Percentiles rank a stretch among this genome's conserved stretches.
These are phyloP conservation scores for Hanseniaspora meyeri DNA, from an alignment of 805 yeast genomes.

Conservation along the genomic window DNA sequence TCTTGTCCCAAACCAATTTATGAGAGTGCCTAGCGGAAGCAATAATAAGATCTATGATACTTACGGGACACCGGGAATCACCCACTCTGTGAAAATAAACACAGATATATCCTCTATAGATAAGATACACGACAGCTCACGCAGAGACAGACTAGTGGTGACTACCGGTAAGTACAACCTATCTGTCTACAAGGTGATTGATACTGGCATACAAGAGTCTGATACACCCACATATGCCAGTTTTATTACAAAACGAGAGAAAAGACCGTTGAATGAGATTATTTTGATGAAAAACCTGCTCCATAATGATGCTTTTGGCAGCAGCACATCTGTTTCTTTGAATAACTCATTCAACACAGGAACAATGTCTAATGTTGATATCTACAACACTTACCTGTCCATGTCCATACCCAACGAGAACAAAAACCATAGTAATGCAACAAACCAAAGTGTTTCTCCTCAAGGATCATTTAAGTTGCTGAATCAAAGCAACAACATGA, in stretches of 20 bases:
- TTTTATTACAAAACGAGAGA: not conserved
- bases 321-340: not conserved
- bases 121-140: slow-evolving; percentile 6
- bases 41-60: not conserved
- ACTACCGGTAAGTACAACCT: slow-evolving; percentile 5
- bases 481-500: slow-evolving; percentile 7
- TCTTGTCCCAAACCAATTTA: not conserved
- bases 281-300: slow-evolving; percentile 9
- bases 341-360: not conserved
- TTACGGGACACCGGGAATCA: slow-evolving; percentile 12
- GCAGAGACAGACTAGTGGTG: slow-evolving; percentile 4
- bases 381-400: not conserved
- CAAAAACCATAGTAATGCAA: not conserved
- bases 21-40: not conserved
- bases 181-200: slow-evolving; percentile 4
- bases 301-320: not conserved
- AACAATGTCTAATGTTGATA: not conserved
- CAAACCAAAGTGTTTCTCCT: not conserved
- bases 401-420: not conserved
- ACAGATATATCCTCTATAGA: slow-evolving; percentile 9
- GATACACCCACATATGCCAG: not conserved
- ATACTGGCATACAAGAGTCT: not conserved
- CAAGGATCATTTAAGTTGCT: slow-evolving; percentile 6
- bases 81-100: slow-evolving; percentile 1
- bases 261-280: not conserved